phyloP scores from a whole-genome alignment of 129 eudicot species.

The Heracleum sosnowskyi region DNA sequence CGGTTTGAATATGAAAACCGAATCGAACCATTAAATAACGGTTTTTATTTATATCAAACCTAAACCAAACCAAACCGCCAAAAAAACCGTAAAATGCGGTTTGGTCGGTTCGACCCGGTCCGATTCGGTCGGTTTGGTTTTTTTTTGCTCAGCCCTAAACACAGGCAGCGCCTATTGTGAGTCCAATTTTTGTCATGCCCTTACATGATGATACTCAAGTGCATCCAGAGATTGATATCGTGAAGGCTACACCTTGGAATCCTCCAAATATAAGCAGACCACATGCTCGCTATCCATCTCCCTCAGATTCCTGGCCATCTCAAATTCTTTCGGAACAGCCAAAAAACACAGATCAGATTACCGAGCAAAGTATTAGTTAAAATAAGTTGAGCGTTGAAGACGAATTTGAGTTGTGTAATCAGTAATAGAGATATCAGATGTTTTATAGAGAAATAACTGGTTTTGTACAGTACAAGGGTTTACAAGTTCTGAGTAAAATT shows the following conservation, averaged over 20 bases:
- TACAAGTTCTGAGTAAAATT: background rate
- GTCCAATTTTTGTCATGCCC: conserved; percentile 53
- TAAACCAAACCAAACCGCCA: too few relatives aligned
- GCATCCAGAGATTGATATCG: conserved; percentile 17
- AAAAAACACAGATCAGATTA: conserved; percentile 1
- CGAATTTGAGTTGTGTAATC: background rate
- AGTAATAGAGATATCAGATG: background rate
- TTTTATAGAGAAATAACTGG: background rate
- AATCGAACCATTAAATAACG: too few relatives aligned
- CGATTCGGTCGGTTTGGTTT: too few relatives aligned
- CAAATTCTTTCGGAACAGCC: conserved; percentile 47
- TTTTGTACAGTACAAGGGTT: background rate
- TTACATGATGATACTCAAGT: conserved; percentile 35
- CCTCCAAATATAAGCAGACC: conserved; percentile 60
- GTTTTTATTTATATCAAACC: too few relatives aligned
- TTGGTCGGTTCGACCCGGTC: too few relatives aligned
- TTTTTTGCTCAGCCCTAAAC: too few relatives aligned
- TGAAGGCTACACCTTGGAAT: conserved; percentile 18
- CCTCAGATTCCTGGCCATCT: conserved; percentile 74
- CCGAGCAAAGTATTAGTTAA: background rate
- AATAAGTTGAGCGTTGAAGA: background rate
- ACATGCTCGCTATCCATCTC: conserved; percentile 65
- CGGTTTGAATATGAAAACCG: too few relatives aligned
- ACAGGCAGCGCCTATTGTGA: conserved; percentile 28
- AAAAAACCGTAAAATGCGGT: too few relatives aligned